A percentile compares a stretch with the other conserved stretches of the same genome.
These are phyloP conservation scores for Ceratopteris richardii DNA, from an alignment of 75 land plant genomes.

Conservation along the genomic window DNA sequence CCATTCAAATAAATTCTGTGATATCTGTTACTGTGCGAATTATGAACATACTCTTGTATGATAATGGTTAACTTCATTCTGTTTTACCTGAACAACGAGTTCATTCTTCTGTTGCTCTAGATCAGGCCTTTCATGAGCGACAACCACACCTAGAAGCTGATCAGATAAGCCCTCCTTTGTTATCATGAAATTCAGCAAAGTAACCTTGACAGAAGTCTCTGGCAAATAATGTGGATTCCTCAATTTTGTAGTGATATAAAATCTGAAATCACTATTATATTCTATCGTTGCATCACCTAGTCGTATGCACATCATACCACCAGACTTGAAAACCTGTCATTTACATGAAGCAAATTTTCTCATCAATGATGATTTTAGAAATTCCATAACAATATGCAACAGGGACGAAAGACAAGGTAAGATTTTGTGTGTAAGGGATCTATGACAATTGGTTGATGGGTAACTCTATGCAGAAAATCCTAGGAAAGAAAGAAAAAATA, in stretches of 20 bases:
- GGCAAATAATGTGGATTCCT: conserved; percentile 38
- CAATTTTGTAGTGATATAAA: conserved; percentile 34
- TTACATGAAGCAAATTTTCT: too few relatives aligned
- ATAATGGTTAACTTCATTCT: too few relatives aligned
- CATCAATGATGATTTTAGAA: too few relatives aligned
- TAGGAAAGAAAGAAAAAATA: too few relatives aligned
- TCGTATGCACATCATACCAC: conserved; percentile 32
- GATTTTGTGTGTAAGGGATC: too few relatives aligned
- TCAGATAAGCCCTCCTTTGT: conserved; percentile 37
- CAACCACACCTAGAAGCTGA: conserved; percentile 38
- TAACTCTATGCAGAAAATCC: too few relatives aligned
- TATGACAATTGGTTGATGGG: too few relatives aligned
- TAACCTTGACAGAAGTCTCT: conserved; percentile 36
- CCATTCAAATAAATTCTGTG: too few relatives aligned
- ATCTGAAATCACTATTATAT: conserved; percentile 27
- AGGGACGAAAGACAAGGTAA: too few relatives aligned
- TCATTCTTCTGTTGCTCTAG: conserved; percentile 36
- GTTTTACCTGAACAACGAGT: conserved; percentile 29
- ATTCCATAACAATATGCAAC: too few relatives aligned
- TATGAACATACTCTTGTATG: too few relatives aligned
- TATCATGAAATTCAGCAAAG: conserved; percentile 35
- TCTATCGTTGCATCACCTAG: conserved; percentile 29
- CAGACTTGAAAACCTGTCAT: conserved; percentile 36
- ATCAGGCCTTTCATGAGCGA: conserved; percentile 34
- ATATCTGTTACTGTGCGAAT: too few relatives aligned